A percentile compares a stretch with the other conserved stretches of the same genome.
phyloP scores from a whole-genome alignment of 2,329 filamentous ascomycete genomes.

The Hypomyces perniciosus region DNA sequence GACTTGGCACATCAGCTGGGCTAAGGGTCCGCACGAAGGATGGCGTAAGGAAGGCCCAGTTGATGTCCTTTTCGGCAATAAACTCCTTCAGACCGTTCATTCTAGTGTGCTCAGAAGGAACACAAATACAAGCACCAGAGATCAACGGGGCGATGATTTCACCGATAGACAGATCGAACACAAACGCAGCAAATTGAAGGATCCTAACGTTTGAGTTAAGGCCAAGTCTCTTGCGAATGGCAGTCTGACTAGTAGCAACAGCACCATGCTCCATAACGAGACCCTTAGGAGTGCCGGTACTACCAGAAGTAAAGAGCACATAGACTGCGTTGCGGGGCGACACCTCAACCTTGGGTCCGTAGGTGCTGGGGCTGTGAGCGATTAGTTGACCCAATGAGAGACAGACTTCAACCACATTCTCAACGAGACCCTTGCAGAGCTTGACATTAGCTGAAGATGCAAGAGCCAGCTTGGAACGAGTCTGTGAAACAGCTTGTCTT shows the following conservation, averaged over 20 bases:
- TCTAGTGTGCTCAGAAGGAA: constrained; percentile 14
- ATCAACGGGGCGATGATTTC: constrained; percentile 10
- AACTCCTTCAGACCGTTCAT: constrained; percentile 10
- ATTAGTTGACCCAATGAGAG: background rate
- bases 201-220: background rate
- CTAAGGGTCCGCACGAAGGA: constrained; percentile 2
- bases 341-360: background rate
- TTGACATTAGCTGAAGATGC: background rate
- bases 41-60: constrained; percentile 4
- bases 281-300: constrained; percentile 44
- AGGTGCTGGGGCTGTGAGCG: background rate
- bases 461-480: background rate
- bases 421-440: background rate
- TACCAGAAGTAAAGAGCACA: constrained; percentile 48
- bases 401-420: background rate
- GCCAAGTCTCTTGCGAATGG: background rate
- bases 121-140: constrained; percentile 16
- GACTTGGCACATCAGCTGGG: constrained; percentile 1
- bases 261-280: constrained; percentile 15
- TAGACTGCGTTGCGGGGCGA: constrained; percentile 9
- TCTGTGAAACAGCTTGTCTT: background rate
- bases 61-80: constrained; percentile 1
- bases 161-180: constrained; percentile 12
- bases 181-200: constrained; percentile 16
- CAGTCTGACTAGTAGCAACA: constrained; percentile 1